A percentile compares a stretch with the other conserved stretches of the same genome.
phyloP scores from a whole-genome alignment of 1,284 basidiomycete genomes.

The Heterobasidion annosum region DNA sequence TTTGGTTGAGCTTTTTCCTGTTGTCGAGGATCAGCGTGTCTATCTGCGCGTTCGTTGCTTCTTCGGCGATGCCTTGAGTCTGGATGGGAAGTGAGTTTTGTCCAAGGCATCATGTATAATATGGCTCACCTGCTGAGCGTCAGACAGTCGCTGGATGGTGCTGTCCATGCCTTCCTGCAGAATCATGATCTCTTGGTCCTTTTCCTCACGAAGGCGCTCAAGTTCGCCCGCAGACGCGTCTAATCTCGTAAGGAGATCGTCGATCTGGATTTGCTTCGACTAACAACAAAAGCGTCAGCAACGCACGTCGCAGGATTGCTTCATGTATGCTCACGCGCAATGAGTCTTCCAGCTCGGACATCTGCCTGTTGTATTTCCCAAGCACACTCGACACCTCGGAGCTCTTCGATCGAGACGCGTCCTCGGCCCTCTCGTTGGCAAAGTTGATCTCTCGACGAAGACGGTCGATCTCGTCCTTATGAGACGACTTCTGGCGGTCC shows the following conservation, averaged over 20 bases:
- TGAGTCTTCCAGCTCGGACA: conserved; percentile 92
- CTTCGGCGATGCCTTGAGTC: conserved; percentile 79
- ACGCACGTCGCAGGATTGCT: conserved; percentile 1
- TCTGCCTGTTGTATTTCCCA: conserved; percentile 92
- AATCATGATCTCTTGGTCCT: conserved; percentile 94
- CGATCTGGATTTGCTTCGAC: conserved; percentile 92
- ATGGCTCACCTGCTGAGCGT: conserved; percentile 71
- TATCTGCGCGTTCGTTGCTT: conserved; percentile 91
- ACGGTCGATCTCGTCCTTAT: conserved; percentile 95
- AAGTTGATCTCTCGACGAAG: conserved; percentile 90
- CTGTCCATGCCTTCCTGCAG: conserved; percentile 95
- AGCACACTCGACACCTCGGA: conserved; percentile 88
- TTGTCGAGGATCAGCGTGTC: conserved; percentile 97
- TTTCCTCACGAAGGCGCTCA: conserved; percentile 84
- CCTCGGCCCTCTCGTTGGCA: conserved; percentile 97
- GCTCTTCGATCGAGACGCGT: conserved; percentile 86
- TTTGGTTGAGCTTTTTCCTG: conserved; percentile 95
- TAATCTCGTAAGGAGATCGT: conserved; percentile 78
- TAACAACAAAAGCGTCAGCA: conserved; percentile 21
- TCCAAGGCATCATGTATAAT: neutral
- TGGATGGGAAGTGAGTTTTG: conserved; percentile 22
- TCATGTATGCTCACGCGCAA: conserved; percentile 56
- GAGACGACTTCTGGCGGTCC: conserved; percentile 89
- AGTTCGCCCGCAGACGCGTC: conserved; percentile 70
- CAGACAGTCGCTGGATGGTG: conserved; percentile 85